Evolutionary conservation across 768 basidiomycete genomes (phyloP).

Genomic region (Kwoniella europaea): DNA sequence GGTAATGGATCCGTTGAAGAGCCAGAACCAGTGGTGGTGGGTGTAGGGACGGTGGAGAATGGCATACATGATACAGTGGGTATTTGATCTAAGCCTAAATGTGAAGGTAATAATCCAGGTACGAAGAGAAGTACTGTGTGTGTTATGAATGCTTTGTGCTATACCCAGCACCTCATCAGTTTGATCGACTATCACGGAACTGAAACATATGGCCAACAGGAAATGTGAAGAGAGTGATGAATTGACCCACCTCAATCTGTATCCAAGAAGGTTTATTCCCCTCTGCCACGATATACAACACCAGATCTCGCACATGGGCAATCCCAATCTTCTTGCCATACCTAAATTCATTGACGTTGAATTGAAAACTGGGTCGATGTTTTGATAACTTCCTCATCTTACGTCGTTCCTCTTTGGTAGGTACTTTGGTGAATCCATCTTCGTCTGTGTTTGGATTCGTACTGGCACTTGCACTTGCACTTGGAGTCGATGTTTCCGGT

Average conservation of each 20-base stretch:
- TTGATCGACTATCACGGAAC: neutral
- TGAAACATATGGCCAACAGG: no score
- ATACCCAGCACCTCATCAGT: neutral
- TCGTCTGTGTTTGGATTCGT: constrained; percentile 13
- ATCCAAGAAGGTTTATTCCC: constrained; percentile 87
- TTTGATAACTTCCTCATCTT: constrained; percentile 60
- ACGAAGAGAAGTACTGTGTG: constrained; percentile 80
- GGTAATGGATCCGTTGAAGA: constrained; percentile 57
- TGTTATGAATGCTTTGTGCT: constrained; percentile 76
- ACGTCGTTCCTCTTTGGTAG: constrained; percentile 50
- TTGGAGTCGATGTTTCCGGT: neutral
- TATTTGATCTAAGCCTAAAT: constrained; percentile 72
- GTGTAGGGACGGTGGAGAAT: constrained; percentile 58
- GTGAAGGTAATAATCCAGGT: constrained; percentile 76
- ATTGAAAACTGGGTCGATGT: constrained; percentile 77
- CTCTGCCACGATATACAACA: constrained; percentile 79
- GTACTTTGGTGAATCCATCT: constrained; percentile 50
- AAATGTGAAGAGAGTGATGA: neutral
- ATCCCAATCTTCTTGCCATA: constrained; percentile 77
- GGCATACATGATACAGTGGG: constrained; percentile 66
- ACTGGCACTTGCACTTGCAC: neutral
- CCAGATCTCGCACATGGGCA: constrained; percentile 83
- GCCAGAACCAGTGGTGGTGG: constrained; percentile 60
- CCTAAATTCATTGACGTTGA: constrained; percentile 77
- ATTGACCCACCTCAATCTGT: constrained; percentile 69